Conservation (phyloP, 805 yeast species). For the Kodamaea laetipori region DNA sequence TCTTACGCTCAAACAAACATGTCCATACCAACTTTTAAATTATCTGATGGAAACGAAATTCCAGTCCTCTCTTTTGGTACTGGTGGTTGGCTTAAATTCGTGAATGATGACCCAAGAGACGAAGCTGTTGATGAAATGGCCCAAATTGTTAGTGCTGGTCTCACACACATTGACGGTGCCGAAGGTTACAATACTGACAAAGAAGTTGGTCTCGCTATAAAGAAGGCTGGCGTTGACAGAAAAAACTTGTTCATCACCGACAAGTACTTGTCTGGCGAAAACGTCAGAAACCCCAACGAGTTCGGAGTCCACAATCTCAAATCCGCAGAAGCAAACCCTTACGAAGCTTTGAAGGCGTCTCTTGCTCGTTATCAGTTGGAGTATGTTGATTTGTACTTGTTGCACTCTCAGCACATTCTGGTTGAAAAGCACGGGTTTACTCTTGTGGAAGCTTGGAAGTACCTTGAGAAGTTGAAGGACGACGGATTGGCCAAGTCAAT, state of each 20-base stretch:
- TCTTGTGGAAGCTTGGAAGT: conserved; percentile 61
- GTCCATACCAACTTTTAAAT: conserved; percentile 22
- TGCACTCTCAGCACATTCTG: conserved; percentile 46
- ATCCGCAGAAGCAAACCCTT: conserved; percentile 31
- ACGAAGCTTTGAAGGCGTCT: conserved; percentile 40
- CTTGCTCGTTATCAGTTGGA: conserved; percentile 43
- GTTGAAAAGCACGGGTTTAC: conserved; percentile 38
- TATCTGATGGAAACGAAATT: conserved; percentile 35
- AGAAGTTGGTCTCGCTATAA: conserved; percentile 57
- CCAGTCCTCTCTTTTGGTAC: conserved; percentile 50
- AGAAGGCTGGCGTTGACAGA: conserved; percentile 41
- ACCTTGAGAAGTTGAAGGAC: conserved; percentile 66
- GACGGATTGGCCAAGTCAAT: conserved; percentile 67
- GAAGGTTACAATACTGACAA: conserved; percentile 61
- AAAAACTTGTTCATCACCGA: conserved; percentile 58
- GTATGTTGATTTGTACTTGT: conserved; percentile 54
- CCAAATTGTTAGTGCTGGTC: conserved; percentile 53
- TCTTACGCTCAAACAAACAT: no score
- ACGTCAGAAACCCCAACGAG: neutral
- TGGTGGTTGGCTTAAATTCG: conserved; percentile 40
- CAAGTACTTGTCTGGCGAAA: conserved; percentile 45
- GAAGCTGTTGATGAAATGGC: conserved; percentile 46
- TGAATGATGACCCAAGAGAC: conserved; percentile 24
- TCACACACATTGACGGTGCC: conserved; percentile 66
- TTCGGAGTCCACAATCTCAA: neutral